Percentiles rank a stretch among this genome's conserved stretches.
Evolutionary conservation across 176 grass and related monocot species (phyloP).

Genomic region (Zoysia pacifica): DNA sequence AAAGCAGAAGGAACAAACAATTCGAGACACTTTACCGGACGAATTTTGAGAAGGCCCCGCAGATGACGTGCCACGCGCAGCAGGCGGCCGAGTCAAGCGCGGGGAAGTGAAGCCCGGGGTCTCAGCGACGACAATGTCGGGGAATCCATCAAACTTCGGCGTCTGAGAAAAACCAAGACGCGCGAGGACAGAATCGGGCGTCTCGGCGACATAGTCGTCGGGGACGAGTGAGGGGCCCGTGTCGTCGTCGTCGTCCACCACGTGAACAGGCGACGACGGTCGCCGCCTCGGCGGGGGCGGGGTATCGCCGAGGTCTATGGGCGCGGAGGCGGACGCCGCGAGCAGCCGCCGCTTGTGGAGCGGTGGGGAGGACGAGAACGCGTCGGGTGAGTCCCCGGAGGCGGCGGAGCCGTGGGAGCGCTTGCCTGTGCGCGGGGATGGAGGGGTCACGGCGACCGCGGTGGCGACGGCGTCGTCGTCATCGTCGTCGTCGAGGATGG

Average conservation of each 20-base stretch:
- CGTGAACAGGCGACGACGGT: not conserved
- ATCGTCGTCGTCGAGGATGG: constrained; percentile 33
- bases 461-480: constrained; percentile 20
- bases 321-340: not conserved
- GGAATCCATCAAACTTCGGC: not conserved
- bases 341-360: constrained; percentile 6
- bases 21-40: constrained; percentile 10
- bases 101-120: constrained; percentile 6
- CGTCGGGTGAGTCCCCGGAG: constrained; percentile 1
- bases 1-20: not conserved
- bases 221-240: not conserved
- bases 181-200: constrained; percentile 23
- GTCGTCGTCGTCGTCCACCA: constrained; percentile 32
- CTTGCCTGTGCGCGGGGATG: constrained; percentile 21
- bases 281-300: constrained; percentile 47
- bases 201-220: not conserved
- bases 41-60: not conserved
- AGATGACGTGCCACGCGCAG: constrained; percentile 8
- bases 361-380: constrained; percentile 18
- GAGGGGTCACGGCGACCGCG: not conserved
- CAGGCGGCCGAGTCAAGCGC: not conserved
- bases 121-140: not conserved
- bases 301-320: constrained; percentile 55
- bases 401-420: not conserved
- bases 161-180: constrained; percentile 15